Evolutionary conservation across 805 yeast genomes (phyloP).

Genomic region (Starmerella potacharoeniae): DNA sequence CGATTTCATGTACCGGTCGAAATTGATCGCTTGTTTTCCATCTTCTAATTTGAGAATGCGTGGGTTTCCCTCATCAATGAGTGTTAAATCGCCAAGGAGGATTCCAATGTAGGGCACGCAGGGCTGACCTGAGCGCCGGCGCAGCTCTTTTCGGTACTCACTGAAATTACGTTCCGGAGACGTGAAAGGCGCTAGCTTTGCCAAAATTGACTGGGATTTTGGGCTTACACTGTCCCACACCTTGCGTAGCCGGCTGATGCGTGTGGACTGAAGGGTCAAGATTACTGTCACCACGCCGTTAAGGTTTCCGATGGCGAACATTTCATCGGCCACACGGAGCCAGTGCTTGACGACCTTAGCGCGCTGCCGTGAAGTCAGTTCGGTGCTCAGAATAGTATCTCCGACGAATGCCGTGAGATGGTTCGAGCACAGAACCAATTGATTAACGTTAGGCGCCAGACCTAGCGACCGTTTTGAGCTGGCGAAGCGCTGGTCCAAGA

Average conservation of each 20-base stretch:
- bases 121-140: conserved; percentile 21
- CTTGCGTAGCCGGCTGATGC: conserved; percentile 27
- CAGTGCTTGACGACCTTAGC: conserved; percentile 29
- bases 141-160: conserved; percentile 26
- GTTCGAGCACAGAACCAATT: conserved; percentile 26
- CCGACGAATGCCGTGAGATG: conserved; percentile 31
- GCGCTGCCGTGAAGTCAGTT: conserved; percentile 25
- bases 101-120: conserved; percentile 31
- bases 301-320: conserved; percentile 26
- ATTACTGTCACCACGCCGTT: conserved; percentile 29
- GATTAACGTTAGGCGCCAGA: conserved; percentile 27
- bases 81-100: conserved; percentile 29
- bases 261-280: conserved; percentile 28
- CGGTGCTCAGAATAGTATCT: conserved; percentile 27
- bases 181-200: conserved; percentile 23
- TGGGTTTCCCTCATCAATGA: conserved; percentile 31
- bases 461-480: conserved; percentile 25
- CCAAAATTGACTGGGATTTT: conserved; percentile 22
- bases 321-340: conserved; percentile 30
- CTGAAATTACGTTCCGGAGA: conserved; percentile 30
- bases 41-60: conserved; percentile 12
- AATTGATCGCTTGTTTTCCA: conserved; percentile 25
- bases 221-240: conserved; percentile 29
- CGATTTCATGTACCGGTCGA: conserved; percentile 28
- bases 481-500: conserved; percentile 29